Evolutionary conservation across 1,284 basidiomycete genomes (phyloP).

Genomic region (Sporisorium graminicola): DNA sequence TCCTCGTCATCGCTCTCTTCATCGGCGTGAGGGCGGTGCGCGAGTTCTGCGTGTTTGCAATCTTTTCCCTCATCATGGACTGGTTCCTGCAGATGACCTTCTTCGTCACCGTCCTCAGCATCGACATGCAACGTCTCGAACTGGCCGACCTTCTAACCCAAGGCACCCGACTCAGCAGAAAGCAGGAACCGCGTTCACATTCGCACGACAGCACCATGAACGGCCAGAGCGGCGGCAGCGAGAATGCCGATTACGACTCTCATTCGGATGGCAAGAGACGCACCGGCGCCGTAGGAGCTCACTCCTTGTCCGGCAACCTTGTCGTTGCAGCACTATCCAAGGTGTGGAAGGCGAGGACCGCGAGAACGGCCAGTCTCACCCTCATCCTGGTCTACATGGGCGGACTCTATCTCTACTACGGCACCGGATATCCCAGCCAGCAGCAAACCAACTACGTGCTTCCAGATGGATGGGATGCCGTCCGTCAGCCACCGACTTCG

Average conservation of each 20-base stretch:
- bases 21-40: constrained; percentile 82
- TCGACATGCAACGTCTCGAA: constrained; percentile 89
- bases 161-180: constrained; percentile 41
- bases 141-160: constrained; percentile 61
- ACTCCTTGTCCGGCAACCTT: constrained; percentile 22
- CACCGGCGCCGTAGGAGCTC: constrained; percentile 1
- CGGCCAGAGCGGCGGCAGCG: constrained; percentile 9
- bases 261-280: constrained; percentile 15
- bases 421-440: constrained; percentile 54
- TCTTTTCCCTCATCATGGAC: constrained; percentile 92
- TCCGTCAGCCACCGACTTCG: constrained; percentile 9
- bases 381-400: constrained; percentile 51
- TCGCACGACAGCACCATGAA: constrained; percentile 19
- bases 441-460: constrained; percentile 39
- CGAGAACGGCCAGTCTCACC: constrained; percentile 84
- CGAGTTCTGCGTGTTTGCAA: constrained; percentile 93
- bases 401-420: constrained; percentile 64
- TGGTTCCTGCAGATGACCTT: constrained; percentile 95
- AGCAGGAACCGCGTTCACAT: constrained; percentile 14
- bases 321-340: constrained; percentile 31
- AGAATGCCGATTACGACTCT: constrained; percentile 13
- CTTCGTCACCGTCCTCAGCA: constrained; percentile 88
- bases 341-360: constrained; percentile 75
- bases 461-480: constrained; percentile 32
- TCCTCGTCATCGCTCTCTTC: constrained; percentile 82